A percentile compares a stretch with the other conserved stretches of the same genome.
phyloP scores from a whole-genome alignment of 2,329 filamentous ascomycete species.

The Diaporthe citriasiana region DNA sequence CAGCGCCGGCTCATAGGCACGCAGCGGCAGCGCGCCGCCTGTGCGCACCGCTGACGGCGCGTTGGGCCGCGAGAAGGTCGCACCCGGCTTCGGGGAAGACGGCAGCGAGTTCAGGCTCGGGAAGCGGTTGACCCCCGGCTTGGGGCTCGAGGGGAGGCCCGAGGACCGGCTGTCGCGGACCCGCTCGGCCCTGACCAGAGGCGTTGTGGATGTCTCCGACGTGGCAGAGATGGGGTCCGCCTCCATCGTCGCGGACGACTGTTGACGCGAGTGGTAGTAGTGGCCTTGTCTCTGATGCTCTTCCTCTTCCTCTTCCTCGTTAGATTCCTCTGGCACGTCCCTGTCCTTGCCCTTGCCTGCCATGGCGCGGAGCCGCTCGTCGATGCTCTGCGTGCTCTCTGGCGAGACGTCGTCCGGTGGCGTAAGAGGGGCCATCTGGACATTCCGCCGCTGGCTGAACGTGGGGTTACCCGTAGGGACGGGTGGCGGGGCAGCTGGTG shows the following conservation, averaged over 20 bases:
- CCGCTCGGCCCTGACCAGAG: slow-evolving; percentile 55
- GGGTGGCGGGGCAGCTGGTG: slow-evolving; percentile 69
- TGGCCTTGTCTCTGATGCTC: slow-evolving; percentile 36
- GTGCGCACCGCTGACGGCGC: slow-evolving; percentile 69
- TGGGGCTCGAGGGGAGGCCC: slow-evolving; percentile 67
- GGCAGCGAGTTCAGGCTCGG: slow-evolving; percentile 64
- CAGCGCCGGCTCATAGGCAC: slow-evolving; percentile 72
- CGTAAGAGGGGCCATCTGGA: slow-evolving; percentile 58
- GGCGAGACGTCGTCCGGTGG: slow-evolving; percentile 60
- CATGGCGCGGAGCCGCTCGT: slow-evolving; percentile 64
- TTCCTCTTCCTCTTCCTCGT: slow-evolving; percentile 38
- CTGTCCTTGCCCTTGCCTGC: slow-evolving; percentile 41
- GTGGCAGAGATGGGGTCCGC: slow-evolving; percentile 65
- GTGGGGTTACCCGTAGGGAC: slow-evolving; percentile 63
- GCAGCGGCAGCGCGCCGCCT: slow-evolving; percentile 70
- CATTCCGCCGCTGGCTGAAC: slow-evolving; percentile 50
- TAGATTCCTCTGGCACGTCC: slow-evolving; percentile 34
- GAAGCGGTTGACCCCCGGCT: slow-evolving; percentile 57
- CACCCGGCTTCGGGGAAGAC: slow-evolving; percentile 62
- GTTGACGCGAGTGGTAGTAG: slow-evolving; percentile 53
- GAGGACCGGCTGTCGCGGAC: slow-evolving; percentile 30
- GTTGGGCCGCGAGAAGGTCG: slow-evolving; percentile 64
- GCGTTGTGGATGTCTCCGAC: slow-evolving; percentile 65
- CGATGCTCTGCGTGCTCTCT: slow-evolving; percentile 66
- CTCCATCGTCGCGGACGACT: slow-evolving; percentile 57